Base-by-base conservation (phyloP, 345 rosid genomes). In the Erysimum cheiranthoides region DNA sequence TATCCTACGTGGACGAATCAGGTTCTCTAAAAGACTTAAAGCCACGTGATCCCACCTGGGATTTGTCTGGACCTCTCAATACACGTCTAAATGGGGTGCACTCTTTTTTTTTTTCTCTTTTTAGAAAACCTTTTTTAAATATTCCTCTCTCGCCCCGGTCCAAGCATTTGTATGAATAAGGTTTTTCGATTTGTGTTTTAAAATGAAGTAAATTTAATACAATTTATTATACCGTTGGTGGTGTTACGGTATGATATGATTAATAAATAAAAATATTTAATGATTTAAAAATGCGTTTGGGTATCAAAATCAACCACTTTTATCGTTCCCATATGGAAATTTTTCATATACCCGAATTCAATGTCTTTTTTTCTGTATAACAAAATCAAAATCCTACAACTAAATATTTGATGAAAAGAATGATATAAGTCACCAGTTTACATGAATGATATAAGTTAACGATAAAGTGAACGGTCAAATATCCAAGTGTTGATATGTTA, bases 41-140 rank as follows among this genome's bases (percentile, higher is more conserved):
- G 72, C 61, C 76, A 77, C 72, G 76, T 77, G 76, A 54, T 64
- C 52, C 14, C 80, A 69, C 72, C 67, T 77, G 72, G 58, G 47
- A 64, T 46, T 54, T 77, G 61, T 63, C 43, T 64, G 36, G 61
- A 45, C 70, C 71, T 52, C 7, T 42, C 10, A 36, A 25, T 46
- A 60, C 21, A 61, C 69, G 76, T 72, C 30, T 71, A 47, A 47
- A 18, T 35, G 61, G 68, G 73, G 21, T 36, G 61, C 75, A 71
- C 34, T 17, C 25, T 46, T 47, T 2, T 35, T 10, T 43, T 6
- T 25, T 32, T 56, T 0, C 28, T 0, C 13, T 27, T 31, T 1
- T 6, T 13, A 56, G 5, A 25, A 17, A 10, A 2, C 4, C 1
- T 3, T 34, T 51, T 1, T 34, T 27, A 0, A 5, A 18, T 69